Evolutionary conservation across 2,329 filamentous ascomycete species (phyloP), one percentile per base, ranked within the genome.

Genomic region (Xylariaceae sp.): DNA sequence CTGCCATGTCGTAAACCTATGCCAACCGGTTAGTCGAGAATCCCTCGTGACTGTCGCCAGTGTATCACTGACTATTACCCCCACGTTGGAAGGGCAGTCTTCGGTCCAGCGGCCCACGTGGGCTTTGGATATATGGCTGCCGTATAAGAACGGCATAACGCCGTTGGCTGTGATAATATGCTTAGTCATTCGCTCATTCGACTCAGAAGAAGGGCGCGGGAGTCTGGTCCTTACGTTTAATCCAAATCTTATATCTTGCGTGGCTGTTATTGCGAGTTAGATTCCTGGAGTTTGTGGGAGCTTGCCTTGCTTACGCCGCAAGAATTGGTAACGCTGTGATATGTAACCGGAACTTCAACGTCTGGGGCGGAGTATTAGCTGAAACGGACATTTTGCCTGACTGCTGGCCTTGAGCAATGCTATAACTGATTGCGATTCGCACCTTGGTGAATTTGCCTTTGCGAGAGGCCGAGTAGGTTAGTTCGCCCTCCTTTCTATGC

Each of bases 71-170:
- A 60, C 88, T 44, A 99, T 84, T 12, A 96, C 86, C 40, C 94
- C 94, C 65, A 91, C 86, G 72, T 97, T 92, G 73, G 95, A 91
- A 0, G 92, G 92, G 65, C 88, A 92, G 75, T 97, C 92, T 48
- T 69, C 66, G 29, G 66, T 68, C 65, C 64, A 67, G 18, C 67
- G 64, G 21, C 67, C 67, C 5, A 76, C 71, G 70, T 91, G 87
- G 30, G 86, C 87, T 71, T 89, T 89, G 22, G 68, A 64, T 49
- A 70, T 57, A 71, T 97, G 92, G 53, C 89, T 89, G 49, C 94
- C 94, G 73, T 97, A 99, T 44, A 99, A 75, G 71, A 95, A 97
- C 1, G 94, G 92, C 91, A 96, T 96, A 67, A 95, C 92, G 62
- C 94, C 94, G 73, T 97, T 97, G 45, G 60, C 60, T 62, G 36